Evolutionary conservation across 2,329 filamentous ascomycete genomes (phyloP), one percentile per base, ranked within the genome.

Genomic region (Cercospora sesami): DNA sequence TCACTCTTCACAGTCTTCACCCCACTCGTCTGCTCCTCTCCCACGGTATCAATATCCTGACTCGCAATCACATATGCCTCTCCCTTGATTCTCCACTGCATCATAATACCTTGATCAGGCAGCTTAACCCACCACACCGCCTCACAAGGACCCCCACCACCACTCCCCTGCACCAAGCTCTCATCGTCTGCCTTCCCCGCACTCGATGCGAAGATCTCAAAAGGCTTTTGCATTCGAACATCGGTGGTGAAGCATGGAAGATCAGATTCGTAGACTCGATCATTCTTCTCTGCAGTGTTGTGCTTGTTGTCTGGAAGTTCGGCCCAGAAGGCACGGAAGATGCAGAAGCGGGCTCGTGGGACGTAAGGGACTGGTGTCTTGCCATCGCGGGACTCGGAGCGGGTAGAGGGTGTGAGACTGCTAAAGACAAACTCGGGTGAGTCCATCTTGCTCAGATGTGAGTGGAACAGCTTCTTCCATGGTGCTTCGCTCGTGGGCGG

Each of bases 11-110:
- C 86, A 10, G 86, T 86, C 66, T 81, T 79, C 10, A 85, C 85
- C 2, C 85, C 87, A 63, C 83, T 85, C 69, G 81, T 85, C 75
- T 83, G 83, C 23, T 75, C 80, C 0, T 65, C 42, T 7, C 83
- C 81, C 7, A 80, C 78, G 1, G 79, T 81, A 75, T 90, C 85
- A 67, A 90, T 86, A 73, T 93, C 91, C 60, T 85, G 83, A 0
- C 28, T 36, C 7, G 88, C 91, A 33, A 98, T 83, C 4, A 97
- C 81, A 81, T 89, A 95, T 18, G 90, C 91, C 67, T 82, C 84
- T 1, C 94, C 94, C 59, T 89, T 88, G 36, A 98, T 79, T 68
- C 94, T 87, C 94, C 94, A 98, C 82, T 98, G 94, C 16, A 88
- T 90, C 78, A 84, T 86, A 5, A 84, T 83, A 53, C 90, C 86